Base-by-base conservation (phyloP, 345 rosid genomes). In the Salix dunnii region DNA sequence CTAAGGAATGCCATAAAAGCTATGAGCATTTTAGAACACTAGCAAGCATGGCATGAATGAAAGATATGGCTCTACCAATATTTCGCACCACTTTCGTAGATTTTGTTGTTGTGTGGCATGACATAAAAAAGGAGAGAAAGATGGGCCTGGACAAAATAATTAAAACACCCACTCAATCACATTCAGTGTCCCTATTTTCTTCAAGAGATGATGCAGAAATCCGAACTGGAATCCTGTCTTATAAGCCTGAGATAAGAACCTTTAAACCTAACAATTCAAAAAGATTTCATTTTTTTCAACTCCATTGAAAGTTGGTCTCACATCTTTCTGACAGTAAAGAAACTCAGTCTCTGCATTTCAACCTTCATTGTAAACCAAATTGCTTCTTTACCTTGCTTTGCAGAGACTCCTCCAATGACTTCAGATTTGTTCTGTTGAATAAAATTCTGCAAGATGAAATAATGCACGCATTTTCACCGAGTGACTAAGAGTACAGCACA, bases 141-240 rank as follows among this genome's bases (percentile, higher is more conserved):
- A 82, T 76, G 66, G 82, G 81, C 76, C 80, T 67, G 28, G 9
- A n/a, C 17, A 42, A 58, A 72, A 87, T 83, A 68, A 87, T 81
- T 72, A 68, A 63, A 77, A 84, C 65, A 68, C 64, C 78, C 79
- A 84, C 85, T 75, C 80, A 83, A 81, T 83, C 76, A 23, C 82
- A 77, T 77, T 81, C 83, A 81, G 79, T 79, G 84, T 73, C 72
- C 21, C 67, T 40, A 1, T 77, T 81, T 72, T 25, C 48, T 75
- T 81, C 69, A 36, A 6, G 69, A 55, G 83, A 46, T 42, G 81
- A 78, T 80, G 84, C 60, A 51, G 81, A 80, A 78, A 73, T 78
- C 81, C 81, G 82, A 75, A 68, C 53, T n/a, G 63, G 67, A 80
- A 68, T 62, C 69, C 65, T 80, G 66, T 76, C 69, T 51, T 30